Conservation (phyloP, 1,139 yeast genomes). For the Candida sp. region DNA sequence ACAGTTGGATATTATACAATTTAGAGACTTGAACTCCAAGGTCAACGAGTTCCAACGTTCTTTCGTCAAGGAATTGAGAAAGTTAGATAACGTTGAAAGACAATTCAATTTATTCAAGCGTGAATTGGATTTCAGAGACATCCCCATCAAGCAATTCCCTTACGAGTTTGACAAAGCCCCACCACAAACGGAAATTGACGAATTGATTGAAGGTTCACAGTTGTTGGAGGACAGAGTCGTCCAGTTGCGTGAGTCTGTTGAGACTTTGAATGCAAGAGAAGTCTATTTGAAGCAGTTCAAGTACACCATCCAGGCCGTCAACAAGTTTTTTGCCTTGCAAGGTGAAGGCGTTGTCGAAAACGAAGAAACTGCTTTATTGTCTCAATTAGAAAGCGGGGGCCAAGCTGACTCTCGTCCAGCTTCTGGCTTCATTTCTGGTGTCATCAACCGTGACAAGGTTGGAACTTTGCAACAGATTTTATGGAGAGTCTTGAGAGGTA, state of each 20-base stretch:
- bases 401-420: slow-evolving; percentile 18
- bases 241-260: slow-evolving; percentile 43
- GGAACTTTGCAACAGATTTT: slow-evolving; percentile 80
- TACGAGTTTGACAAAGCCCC: slow-evolving; percentile 41
- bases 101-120: slow-evolving; percentile 57
- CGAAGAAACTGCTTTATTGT: slow-evolving; percentile 25
- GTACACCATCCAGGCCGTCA: slow-evolving; percentile 61
- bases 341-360: slow-evolving; percentile 28
- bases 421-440: slow-evolving; percentile 75
- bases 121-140: slow-evolving; percentile 52
- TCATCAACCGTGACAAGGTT: slow-evolving; percentile 74
- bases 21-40: slow-evolving; percentile 70
- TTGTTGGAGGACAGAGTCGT: slow-evolving; percentile 48
- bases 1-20: slow-evolving; percentile 64
- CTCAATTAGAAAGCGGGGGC: slow-evolving; percentile 32
- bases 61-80: slow-evolving; percentile 70
- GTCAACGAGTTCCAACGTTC: slow-evolving; percentile 75
- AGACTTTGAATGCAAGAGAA: slow-evolving; percentile 36
- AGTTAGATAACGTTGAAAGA: slow-evolving; percentile 70
- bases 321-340: slow-evolving; percentile 54
- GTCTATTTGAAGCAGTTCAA: slow-evolving; percentile 41
- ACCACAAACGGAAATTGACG: slow-evolving; percentile 76
- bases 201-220: slow-evolving; percentile 68
- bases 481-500: slow-evolving; percentile 95
- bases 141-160: slow-evolving; percentile 48